A percentile compares a stretch with the other conserved stretches of the same genome.
Evolutionary conservation across 805 yeast species (phyloP).

Genomic region (Candida vaughaniae): DNA sequence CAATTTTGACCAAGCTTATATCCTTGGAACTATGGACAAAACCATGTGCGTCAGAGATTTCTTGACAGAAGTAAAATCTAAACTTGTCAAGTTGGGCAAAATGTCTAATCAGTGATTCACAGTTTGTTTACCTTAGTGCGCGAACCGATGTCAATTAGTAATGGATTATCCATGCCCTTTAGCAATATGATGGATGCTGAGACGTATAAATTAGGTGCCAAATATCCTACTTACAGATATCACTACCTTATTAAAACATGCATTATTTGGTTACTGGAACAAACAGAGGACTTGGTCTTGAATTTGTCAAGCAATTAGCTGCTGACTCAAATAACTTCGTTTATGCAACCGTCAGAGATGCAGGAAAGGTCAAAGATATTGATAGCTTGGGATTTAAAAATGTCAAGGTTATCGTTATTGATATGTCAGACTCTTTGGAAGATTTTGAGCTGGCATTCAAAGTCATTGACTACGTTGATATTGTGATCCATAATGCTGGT

Average conservation of each 20-base stretch:
- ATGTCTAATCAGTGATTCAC: too few relatives aligned
- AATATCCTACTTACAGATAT: too few relatives aligned
- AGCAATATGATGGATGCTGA: too few relatives aligned
- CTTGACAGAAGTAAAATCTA: neutral
- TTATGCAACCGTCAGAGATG: slow-evolving; percentile 39
- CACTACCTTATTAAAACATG: too few relatives aligned
- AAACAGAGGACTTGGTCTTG: slow-evolving; percentile 42
- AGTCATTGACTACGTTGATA: slow-evolving; percentile 19
- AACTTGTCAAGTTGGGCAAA: neutral
- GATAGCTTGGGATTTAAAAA: slow-evolving; percentile 6
- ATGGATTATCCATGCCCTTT: too few relatives aligned
- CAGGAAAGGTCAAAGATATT: slow-evolving; percentile 22
- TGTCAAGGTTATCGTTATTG: slow-evolving; percentile 8
- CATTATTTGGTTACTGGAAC: slow-evolving; percentile 34
- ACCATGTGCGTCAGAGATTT: neutral
- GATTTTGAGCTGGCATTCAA: slow-evolving; percentile 8
- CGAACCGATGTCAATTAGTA: too few relatives aligned
- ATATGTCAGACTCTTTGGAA: slow-evolving; percentile 4
- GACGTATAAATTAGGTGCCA: too few relatives aligned
- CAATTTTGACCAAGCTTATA: slow-evolving; percentile 5
- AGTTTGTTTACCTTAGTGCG: too few relatives aligned
- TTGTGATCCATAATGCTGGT: slow-evolving; percentile 14
- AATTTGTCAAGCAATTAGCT: slow-evolving; percentile 25
- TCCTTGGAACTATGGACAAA: slow-evolving; percentile 3
- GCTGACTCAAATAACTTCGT: slow-evolving; percentile 26